A percentile compares a stretch with the other conserved stretches of the same genome.
phyloP scores from a whole-genome alignment of 2,329 filamentous ascomycete genomes.

The Epichloe brachyelytri region DNA sequence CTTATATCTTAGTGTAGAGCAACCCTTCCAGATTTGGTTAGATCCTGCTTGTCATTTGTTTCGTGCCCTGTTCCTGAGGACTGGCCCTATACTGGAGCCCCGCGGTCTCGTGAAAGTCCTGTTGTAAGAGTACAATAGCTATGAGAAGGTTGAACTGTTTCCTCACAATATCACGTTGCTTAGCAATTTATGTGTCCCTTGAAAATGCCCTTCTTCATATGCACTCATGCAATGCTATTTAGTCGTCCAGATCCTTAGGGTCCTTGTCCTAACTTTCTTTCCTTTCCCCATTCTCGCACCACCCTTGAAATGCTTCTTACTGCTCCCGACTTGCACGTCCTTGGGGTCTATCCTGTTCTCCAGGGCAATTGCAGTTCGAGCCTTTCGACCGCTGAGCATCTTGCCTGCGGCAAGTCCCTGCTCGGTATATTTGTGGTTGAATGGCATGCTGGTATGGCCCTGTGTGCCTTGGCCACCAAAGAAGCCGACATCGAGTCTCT shows the following conservation, averaged over 20 bases:
- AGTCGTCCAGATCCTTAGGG: constrained; percentile 5
- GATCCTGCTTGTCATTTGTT: no score
- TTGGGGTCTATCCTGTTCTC: constrained; percentile 76
- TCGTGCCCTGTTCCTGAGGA: no score
- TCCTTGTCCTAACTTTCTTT: constrained; percentile 21
- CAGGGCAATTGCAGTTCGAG: constrained; percentile 64
- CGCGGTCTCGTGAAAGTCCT: no score
- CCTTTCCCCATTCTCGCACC: constrained; percentile 47
- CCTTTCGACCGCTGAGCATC: constrained; percentile 70
- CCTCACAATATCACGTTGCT: no score
- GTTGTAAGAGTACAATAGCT: no score
- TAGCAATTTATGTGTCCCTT: background rate
- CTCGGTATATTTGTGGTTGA: constrained; percentile 79
- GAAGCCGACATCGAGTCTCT: constrained; percentile 75
- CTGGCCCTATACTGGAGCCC: no score
- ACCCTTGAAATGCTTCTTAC: constrained; percentile 95
- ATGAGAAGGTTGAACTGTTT: no score
- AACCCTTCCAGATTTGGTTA: no score
- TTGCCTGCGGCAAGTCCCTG: constrained; percentile 51
- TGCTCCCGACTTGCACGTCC: constrained; percentile 50
- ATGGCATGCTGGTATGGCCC: constrained; percentile 64
- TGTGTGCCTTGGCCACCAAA: constrained; percentile 55
- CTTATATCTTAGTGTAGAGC: no score
- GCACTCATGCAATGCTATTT: background rate
- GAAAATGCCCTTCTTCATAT: background rate